These are phyloP conservation scores for Hydrangea macrophylla DNA, from an alignment of 148 eudicot genomes.

Conservation along the genomic window DNA sequence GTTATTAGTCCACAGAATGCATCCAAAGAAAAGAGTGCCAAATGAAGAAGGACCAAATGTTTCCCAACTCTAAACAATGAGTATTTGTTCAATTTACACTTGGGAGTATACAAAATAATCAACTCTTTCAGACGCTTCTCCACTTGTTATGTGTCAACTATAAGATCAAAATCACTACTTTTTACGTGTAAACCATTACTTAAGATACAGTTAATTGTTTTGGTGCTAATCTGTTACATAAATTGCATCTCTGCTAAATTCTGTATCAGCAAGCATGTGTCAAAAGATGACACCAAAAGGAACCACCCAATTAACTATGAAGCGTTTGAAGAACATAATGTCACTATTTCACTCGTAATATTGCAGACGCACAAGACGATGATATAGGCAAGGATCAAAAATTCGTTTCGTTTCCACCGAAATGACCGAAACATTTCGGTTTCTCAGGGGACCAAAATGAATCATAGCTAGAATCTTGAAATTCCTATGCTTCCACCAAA, in stretches of 20 bases:
- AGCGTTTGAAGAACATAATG: background rate
- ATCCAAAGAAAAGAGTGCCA: background rate
- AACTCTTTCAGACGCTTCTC: background rate
- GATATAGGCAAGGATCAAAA: too few species aligned
- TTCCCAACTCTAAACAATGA: background rate
- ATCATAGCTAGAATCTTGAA: too few species aligned
- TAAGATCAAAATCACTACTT: background rate
- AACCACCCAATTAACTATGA: background rate
- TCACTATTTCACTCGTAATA: background rate
- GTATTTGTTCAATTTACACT: background rate
- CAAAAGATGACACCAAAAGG: background rate
- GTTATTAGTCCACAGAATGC: constrained; percentile 5
- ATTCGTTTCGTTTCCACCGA: too few species aligned
- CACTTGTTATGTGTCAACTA: background rate
- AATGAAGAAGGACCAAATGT: background rate
- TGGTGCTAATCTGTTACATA: background rate
- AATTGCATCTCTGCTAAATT: background rate
- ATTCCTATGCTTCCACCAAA: too few species aligned
- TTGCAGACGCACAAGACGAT: too few species aligned
- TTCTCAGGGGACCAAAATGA: too few species aligned
- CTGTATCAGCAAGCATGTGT: background rate
- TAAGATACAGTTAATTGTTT: background rate
- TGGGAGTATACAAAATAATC: background rate
- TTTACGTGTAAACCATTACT: background rate
- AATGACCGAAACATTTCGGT: too few species aligned